phyloP scores from a whole-genome alignment of 2,329 filamentous ascomycete genomes.

The Akanthomyces lecanii region DNA sequence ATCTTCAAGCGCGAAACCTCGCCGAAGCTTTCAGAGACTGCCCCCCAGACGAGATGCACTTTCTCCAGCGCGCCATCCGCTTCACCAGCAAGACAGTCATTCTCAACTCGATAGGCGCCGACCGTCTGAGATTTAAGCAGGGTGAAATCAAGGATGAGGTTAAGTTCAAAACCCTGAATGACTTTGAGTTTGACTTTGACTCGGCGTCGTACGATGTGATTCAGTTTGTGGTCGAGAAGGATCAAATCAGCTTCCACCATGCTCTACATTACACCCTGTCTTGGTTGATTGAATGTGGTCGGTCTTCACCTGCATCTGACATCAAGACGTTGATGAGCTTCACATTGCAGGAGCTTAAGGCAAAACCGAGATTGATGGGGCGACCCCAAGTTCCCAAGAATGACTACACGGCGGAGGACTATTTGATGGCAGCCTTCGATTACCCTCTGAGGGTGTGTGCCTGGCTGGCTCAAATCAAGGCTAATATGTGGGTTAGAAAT shows the following conservation, averaged over 20 bases:
- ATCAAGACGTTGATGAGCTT: constrained; percentile 68
- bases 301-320: constrained; percentile 64
- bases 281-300: constrained; percentile 89
- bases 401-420: constrained; percentile 65
- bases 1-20: constrained; percentile 83
- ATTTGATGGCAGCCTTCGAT: constrained; percentile 84
- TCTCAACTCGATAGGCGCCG: constrained; percentile 82
- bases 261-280: constrained; percentile 93
- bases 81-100: constrained; percentile 80
- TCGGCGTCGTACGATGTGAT: constrained; percentile 63
- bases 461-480: constrained; percentile 97
- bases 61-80: constrained; percentile 67
- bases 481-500: constrained; percentile 97
- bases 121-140: constrained; percentile 77
- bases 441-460: constrained; percentile 89
- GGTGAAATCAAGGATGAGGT: constrained; percentile 85
- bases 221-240: constrained; percentile 81
- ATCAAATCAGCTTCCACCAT: constrained; percentile 95
- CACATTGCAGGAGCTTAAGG: constrained; percentile 64
- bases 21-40: constrained; percentile 77
- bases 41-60: constrained; percentile 57
- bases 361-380: constrained; percentile 60
- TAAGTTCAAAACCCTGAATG: constrained; percentile 70
- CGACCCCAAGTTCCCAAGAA: constrained; percentile 52
- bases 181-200: constrained; percentile 73